These are phyloP conservation scores for Primulina tabacum DNA, from an alignment of 257 asterid species.

Conservation along the genomic window DNA sequence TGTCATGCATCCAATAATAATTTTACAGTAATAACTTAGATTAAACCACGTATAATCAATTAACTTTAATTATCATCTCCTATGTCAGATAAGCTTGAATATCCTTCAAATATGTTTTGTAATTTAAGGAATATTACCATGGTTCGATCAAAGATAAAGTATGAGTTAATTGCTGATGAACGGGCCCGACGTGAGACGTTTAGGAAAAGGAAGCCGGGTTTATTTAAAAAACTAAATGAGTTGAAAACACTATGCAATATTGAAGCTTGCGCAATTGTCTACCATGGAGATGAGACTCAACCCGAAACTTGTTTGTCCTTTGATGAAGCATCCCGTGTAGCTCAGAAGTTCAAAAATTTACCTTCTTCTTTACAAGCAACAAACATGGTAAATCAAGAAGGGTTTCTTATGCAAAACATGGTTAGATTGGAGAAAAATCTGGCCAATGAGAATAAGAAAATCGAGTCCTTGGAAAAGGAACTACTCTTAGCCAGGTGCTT, in stretches of 20 bases:
- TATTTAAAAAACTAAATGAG: conserved; percentile 48
- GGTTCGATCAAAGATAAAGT: conserved; percentile 53
- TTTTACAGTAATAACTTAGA: background rate
- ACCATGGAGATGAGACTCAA: conserved; percentile 33
- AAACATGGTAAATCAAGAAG: conserved; percentile 36
- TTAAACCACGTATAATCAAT: background rate
- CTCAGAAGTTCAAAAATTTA: conserved; percentile 35
- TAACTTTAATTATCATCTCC: background rate
- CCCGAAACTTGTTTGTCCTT: conserved; percentile 45
- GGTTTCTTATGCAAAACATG: conserved; percentile 40
- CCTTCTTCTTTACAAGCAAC: conserved; percentile 30
- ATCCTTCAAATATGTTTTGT: conserved; percentile 26
- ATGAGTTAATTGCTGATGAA: conserved; percentile 46
- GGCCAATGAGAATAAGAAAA: conserved; percentile 35
- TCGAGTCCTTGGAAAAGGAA: conserved; percentile 37
- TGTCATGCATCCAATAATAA: background rate
- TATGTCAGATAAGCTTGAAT: conserved; percentile 18
- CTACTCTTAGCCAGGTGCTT: conserved; percentile 31
- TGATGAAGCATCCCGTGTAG: conserved; percentile 29
- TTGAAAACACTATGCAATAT: conserved; percentile 40
- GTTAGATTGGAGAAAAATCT: conserved; percentile 38
- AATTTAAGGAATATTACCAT: conserved; percentile 33
- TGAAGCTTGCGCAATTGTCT: conserved; percentile 45
- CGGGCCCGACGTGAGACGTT: conserved; percentile 43
- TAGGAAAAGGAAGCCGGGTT: conserved; percentile 39